These are phyloP conservation scores for Colletotrichum lupini DNA, from an alignment of 2,329 filamentous ascomycete species.

Conservation along the genomic window DNA sequence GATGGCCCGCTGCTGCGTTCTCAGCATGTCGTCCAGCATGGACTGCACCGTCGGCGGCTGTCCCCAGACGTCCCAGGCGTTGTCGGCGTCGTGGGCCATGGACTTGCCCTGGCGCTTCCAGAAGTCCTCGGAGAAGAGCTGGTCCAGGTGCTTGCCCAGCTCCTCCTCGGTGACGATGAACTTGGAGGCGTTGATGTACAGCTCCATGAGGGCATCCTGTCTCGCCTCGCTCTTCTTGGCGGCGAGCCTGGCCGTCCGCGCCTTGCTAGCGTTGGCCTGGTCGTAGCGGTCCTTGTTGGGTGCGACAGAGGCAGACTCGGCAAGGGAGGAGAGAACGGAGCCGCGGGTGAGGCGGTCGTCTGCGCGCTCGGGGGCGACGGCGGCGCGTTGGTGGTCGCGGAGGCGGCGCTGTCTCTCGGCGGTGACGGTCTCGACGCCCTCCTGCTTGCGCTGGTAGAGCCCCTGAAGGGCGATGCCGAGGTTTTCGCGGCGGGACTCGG, in stretches of 20 bases:
- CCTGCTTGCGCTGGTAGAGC: slow-evolving; percentile 74
- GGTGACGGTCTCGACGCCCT: slow-evolving; percentile 51
- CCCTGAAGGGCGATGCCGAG: slow-evolving; percentile 77
- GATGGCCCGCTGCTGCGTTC: slow-evolving; percentile 35
- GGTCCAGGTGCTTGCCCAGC: slow-evolving; percentile 78
- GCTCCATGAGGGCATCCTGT: slow-evolving; percentile 79
- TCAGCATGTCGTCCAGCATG: slow-evolving; percentile 54
- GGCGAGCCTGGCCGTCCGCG: slow-evolving; percentile 54
- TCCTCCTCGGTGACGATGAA: slow-evolving; percentile 89
- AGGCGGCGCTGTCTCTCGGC: slow-evolving; percentile 57
- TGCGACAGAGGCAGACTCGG: slow-evolving; percentile 60
- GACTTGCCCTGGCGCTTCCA: slow-evolving; percentile 55
- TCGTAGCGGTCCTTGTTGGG: slow-evolving; percentile 72
- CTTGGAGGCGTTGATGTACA: slow-evolving; percentile 87
- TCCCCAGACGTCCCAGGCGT: slow-evolving; percentile 63
- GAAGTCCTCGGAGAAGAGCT: slow-evolving; percentile 76
- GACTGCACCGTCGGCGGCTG: slow-evolving; percentile 56
- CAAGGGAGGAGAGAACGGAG: slow-evolving; percentile 67
- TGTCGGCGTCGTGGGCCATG: slow-evolving; percentile 48
- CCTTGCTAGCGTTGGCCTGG: slow-evolving; percentile 56
- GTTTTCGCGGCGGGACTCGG: slow-evolving; percentile 76
- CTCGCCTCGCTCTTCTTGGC: slow-evolving; percentile 68
- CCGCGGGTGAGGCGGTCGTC: slow-evolving; percentile 82
- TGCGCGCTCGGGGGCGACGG: slow-evolving; percentile 74
- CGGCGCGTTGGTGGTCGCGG: slow-evolving; percentile 55